Conservation (phyloP, 192 early-diverging fungal genomes). For the Coemansia reversa region DNA sequence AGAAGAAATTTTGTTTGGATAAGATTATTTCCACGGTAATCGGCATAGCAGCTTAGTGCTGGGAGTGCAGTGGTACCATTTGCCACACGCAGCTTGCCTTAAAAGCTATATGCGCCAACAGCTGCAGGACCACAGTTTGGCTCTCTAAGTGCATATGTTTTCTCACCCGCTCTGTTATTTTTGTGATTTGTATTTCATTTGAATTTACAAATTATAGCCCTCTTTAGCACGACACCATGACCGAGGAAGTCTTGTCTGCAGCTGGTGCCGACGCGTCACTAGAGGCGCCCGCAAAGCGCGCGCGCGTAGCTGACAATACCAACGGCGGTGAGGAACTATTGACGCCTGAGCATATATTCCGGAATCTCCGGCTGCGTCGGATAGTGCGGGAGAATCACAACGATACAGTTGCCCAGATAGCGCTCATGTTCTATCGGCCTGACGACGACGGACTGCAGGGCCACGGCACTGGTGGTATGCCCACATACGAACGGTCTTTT, state of each 20-base stretch:
- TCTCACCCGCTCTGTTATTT: not conserved
- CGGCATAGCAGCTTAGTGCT: too few species aligned
- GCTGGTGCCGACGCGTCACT: not conserved
- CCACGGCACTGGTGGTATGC: conserved; percentile 55
- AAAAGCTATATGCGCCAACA: too few species aligned
- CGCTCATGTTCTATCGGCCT: conserved; percentile 70
- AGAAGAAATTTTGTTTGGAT: too few species aligned
- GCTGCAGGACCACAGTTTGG: not conserved
- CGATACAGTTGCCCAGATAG: conserved; percentile 67
- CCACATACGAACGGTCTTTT: conserved; percentile 57
- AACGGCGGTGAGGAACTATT: conserved; percentile 25
- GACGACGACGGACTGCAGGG: conserved; percentile 27
- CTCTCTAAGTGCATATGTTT: not conserved
- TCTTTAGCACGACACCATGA: not conserved
- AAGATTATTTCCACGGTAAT: too few species aligned
- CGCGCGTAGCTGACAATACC: conserved; percentile 25
- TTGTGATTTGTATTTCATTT: not conserved
- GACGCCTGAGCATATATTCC: conserved; percentile 62
- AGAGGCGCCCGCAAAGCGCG: conserved; percentile 40
- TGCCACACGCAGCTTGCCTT: not conserved
- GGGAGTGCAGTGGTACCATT: not conserved
- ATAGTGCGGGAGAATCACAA: conserved; percentile 92
- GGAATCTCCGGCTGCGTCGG: conserved; percentile 74
- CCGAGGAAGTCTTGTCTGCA: not conserved
- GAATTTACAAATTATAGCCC: not conserved